Evolutionary conservation across 192 early-diverging fungal species (phyloP), one percentile per base, ranked within the genome.

Genomic region (Globomyces pollinis-pini): DNA sequence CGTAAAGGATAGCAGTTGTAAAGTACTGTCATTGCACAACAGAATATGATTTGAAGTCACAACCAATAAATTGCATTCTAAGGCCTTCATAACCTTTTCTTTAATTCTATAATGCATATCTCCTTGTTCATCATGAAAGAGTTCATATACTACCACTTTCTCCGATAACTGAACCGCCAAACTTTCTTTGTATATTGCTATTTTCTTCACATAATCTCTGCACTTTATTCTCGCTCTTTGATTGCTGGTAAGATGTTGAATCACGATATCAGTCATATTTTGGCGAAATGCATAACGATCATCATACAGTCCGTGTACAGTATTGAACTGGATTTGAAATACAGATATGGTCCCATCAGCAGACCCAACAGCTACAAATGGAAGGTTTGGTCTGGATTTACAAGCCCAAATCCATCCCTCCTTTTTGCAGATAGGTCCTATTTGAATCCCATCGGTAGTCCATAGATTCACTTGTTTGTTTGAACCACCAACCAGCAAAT

Each of bases 21-120:
- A 63, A 42, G 70, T 78, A 16, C 67, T 66, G 35, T 78, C 78
- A 34, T 65, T 38, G 20, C 81, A 80, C 2, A 83, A 47, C 11
- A 81, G 68, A n/a, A 83, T 71, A 52, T 83, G 70, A 29, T 74
- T 66, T 3, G 75, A 64, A 1, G 81, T 78, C 8, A 83, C 76
- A 8, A 83, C 78, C 15, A 83, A 55, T 13, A 78, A 60, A 50
- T 80, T 76, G 64, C 78, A 81, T 16, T 83, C 81, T 2, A 80
- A 63, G 30, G 68, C 74, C 60, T 76, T 79, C 13, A 52, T 53
- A 21, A 83, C 60, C 57, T 81, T 81, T 44, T 83, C 76, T 34
- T 74, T 78, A 54, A 83, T 81, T 9, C 81, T 55, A 56, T 83
- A 83, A 65, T 78, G 81, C 76, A 81, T 78, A 33, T 76, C 78